Base-by-base conservation (phyloP, 257 asterid species). In the Linderniella brevidens region DNA sequence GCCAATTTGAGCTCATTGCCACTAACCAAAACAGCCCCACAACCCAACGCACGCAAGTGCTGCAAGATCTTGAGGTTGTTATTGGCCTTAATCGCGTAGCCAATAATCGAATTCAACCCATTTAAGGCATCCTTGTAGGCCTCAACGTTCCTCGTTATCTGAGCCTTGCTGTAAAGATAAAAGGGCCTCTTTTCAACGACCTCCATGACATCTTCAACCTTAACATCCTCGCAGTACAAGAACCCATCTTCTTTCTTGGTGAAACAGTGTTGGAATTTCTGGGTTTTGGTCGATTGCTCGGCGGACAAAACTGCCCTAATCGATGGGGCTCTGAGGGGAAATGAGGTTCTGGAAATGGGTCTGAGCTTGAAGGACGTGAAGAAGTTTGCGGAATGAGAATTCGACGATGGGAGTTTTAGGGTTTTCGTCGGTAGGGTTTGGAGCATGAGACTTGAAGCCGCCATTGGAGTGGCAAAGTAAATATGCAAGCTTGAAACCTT, bases 11-110 rank as follows among this genome's bases (percentile, higher is more conserved):
- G 92, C 71, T 87, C 95, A 65, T 87, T 87, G 47, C 95, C 97
- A 52, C 97, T 87, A 38, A 87, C 97, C 68, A 87, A 57, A 52
- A 87, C 97, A 57, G 97, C 97, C 35, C 95, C 93, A 65, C 95
- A 83, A 4, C 95, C 95, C 64, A 70, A 63, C 19, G 53, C 53
- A 52, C 76, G 80, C 79, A 87, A 57, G 72, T 83, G 93, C 71
- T 80, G 88, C 72, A 87, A 65, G 58, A 83, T 73, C 79, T 87
- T 87, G 17, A 87, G 77, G 67, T 87, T 83, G 52, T 87, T 87
- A 42, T 87, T 80, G 8, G 97, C 97, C 71, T 87, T 87, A 60
- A 87, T 83, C 16, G 97, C 93, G 50, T 80, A 87, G 3, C 95
- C 93, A 11, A 87, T 83, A 18, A 78, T 65, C 13, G 95, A 83